Percentiles rank a stretch among this genome's conserved stretches.
Evolutionary conservation across 1,284 basidiomycete genomes (phyloP).

Genomic region (Lignosus rhinocerotis): DNA sequence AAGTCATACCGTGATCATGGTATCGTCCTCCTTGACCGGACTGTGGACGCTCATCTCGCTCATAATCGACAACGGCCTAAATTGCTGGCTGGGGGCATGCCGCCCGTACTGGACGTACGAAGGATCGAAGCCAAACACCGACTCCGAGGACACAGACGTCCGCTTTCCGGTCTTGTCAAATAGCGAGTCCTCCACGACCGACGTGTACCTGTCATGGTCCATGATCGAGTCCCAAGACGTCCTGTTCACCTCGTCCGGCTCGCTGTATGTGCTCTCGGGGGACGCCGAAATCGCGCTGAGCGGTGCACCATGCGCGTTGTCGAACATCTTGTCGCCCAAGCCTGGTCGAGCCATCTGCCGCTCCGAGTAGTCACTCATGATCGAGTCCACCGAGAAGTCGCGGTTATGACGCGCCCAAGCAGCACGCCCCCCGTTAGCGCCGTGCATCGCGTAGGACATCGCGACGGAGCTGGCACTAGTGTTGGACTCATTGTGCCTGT

Average conservation of each 20-base stretch:
- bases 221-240: slow-evolving; percentile 28
- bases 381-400: slow-evolving; percentile 65
- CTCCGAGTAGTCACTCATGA: slow-evolving; percentile 63
- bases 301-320: slow-evolving; percentile 58
- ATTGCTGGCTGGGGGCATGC: slow-evolving; percentile 38
- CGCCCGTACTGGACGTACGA: slow-evolving; percentile 33
- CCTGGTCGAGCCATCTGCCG: slow-evolving; percentile 67
- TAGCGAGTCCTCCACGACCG: slow-evolving; percentile 55
- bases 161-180: slow-evolving; percentile 63
- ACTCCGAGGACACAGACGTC: slow-evolving; percentile 56
- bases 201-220: slow-evolving; percentile 26
- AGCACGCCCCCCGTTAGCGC: slow-evolving; percentile 53
- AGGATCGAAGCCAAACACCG: slow-evolving; percentile 61
- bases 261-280: slow-evolving; percentile 46
- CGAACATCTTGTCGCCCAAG: slow-evolving; percentile 88
- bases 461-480: slow-evolving; percentile 56
- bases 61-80: slow-evolving; percentile 64
- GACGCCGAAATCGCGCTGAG: slow-evolving; percentile 71
- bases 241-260: slow-evolving; percentile 16
- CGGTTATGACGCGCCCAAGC: slow-evolving; percentile 63
- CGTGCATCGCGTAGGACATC: slow-evolving; percentile 52
- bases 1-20: slow-evolving; percentile 77
- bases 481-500: slow-evolving; percentile 52
- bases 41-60: slow-evolving; percentile 55
- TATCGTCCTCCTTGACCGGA: slow-evolving; percentile 67